Conservation (phyloP, 192 early-diverging fungal genomes). For the Mycoemilia scoparia region DNA sequence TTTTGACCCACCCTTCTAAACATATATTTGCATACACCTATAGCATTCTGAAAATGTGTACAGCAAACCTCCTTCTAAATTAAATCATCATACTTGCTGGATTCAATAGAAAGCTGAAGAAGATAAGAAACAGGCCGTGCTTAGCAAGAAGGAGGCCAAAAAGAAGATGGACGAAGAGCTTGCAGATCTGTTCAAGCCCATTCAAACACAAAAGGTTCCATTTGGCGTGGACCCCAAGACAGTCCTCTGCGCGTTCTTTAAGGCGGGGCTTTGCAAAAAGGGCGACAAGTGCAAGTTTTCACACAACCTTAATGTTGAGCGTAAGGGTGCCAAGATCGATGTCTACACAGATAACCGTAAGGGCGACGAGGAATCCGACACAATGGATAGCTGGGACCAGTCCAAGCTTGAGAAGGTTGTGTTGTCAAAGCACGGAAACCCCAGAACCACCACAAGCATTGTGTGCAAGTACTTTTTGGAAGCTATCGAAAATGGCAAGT, state of each 20-base stretch:
- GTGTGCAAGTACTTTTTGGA: conserved; percentile 98
- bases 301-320: conserved; percentile 76
- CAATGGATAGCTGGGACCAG: conserved; percentile 96
- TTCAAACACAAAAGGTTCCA: conserved; percentile 84
- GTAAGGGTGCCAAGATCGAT: conserved; percentile 83
- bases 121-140: conserved; percentile 36
- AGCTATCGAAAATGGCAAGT: conserved; percentile 85
- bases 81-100: too few relatives aligned
- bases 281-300: conserved; percentile 94
- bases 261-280: conserved; percentile 78
- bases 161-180: conserved; percentile 82
- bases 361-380: conserved; percentile 41
- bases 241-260: conserved; percentile 82
- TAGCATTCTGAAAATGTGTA: too few relatives aligned
- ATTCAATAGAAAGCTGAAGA: conserved; percentile 30
- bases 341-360: conserved; percentile 78
- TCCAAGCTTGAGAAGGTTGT: conserved; percentile 78
- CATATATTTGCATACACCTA: too few relatives aligned
- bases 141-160: conserved; percentile 56
- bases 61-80: too few relatives aligned
- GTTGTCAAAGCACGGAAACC: conserved; percentile 60
- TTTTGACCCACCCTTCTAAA: too few relatives aligned
- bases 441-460: conserved; percentile 80
- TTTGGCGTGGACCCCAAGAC: conserved; percentile 97
- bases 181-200: conserved; percentile 76